Evolutionary conservation across 148 eudicot species (phyloP).

Genomic region (Bassia scoparia): DNA sequence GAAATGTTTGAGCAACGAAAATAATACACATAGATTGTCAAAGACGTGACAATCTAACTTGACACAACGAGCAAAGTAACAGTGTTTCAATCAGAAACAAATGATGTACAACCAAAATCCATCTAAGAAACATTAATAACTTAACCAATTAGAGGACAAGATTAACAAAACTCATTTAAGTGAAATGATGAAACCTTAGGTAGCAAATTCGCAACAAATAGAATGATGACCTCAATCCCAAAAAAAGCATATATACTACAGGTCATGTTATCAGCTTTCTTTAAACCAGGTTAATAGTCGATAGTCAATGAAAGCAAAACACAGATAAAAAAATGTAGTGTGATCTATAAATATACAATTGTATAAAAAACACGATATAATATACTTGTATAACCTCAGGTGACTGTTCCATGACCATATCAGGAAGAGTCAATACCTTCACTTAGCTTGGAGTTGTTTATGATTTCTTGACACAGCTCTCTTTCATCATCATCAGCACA

Average conservation of each 20-base stretch:
- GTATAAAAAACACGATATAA: background rate
- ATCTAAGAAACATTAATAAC: no score
- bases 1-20: background rate
- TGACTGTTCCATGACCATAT: conserved; percentile 96
- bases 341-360: no score
- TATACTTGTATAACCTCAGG: conserved; percentile 98
- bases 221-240: no score
- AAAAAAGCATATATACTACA: no score
- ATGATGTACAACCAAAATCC: background rate
- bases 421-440: conserved; percentile 97
- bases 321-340: no score
- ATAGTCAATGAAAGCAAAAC: no score
- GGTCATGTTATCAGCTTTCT: no score
- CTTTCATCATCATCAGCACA: conserved; percentile 64
- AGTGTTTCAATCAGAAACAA: background rate
- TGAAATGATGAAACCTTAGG: no score
- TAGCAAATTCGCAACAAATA: no score
- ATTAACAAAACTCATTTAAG: no score
- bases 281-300: no score
- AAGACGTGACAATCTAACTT: background rate
- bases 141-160: no score
- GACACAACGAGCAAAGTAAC: background rate
- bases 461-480: conserved; percentile 71
- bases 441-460: conserved; percentile 67
- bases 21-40: background rate